A percentile compares a stretch with the other conserved stretches of the same genome.
These are phyloP conservation scores for Colletotrichum kahawae DNA, from an alignment of 2,329 filamentous ascomycete species.

Conservation along the genomic window DNA sequence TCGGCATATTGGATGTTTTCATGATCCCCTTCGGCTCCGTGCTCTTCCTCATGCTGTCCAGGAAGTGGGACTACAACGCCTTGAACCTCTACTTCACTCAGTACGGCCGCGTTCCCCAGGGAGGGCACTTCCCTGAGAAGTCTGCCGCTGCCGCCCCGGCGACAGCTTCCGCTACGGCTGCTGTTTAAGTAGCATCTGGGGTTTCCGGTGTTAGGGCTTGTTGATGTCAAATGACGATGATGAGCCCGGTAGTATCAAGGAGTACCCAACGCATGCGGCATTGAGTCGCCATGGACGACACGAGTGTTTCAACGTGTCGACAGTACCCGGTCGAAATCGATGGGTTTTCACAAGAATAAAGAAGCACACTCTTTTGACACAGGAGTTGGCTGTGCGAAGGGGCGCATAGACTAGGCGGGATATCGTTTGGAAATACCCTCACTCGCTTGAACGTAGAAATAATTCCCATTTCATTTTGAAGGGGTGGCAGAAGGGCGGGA, in stretches of 20 bases:
- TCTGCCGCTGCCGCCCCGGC: slow-evolving; percentile 27
- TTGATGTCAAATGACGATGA: background rate
- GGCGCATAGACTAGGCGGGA: background rate
- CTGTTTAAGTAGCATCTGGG: background rate
- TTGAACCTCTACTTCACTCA: slow-evolving; percentile 61
- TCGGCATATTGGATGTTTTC: slow-evolving; percentile 58
- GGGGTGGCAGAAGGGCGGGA: background rate
- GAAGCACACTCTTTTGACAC: background rate
- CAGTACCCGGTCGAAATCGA: background rate
- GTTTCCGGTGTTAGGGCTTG: too few relatives aligned
- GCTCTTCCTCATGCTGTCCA: slow-evolving; percentile 47
- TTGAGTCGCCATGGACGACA: background rate
- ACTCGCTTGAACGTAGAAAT: background rate
- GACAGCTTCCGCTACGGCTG: slow-evolving; percentile 20
- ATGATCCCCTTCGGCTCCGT: slow-evolving; percentile 49
- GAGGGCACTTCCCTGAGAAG: slow-evolving; percentile 54
- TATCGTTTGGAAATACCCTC: slow-evolving; percentile 1
- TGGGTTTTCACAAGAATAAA: background rate
- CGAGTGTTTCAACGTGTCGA: background rate
- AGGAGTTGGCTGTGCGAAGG: background rate
- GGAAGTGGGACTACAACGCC: slow-evolving; percentile 55
- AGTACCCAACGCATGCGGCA: background rate
- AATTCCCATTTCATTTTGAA: background rate
- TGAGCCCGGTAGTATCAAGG: background rate
- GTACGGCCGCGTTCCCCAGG: slow-evolving; percentile 54